Percentiles rank a stretch among this genome's conserved stretches.
These are phyloP conservation scores for Fagus sylvatica DNA, from an alignment of 306 rosid species.

Conservation along the genomic window DNA sequence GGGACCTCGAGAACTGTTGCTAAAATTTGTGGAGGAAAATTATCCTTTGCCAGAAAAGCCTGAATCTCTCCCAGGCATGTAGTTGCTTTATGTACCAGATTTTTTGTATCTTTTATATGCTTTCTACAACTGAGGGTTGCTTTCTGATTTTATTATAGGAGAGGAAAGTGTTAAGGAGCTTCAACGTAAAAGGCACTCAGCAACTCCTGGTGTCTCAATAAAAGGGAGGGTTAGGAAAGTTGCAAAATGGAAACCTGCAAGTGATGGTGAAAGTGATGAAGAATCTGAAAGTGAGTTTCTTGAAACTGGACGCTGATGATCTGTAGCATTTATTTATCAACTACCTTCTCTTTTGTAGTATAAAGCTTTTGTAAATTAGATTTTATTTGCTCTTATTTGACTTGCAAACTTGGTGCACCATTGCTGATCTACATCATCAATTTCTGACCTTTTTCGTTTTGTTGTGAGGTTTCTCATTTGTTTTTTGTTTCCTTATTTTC, in stretches of 20 bases:
- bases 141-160: conserved; percentile 43
- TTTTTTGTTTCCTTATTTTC: not conserved
- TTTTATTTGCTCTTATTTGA: not conserved
- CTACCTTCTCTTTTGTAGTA: not conserved
- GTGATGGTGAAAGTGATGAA: conserved; percentile 83
- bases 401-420: not conserved
- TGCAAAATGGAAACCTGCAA: conserved; percentile 82
- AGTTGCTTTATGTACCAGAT: conserved; percentile 10
- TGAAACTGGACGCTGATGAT: conserved; percentile 25
- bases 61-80: conserved; percentile 77
- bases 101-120: conserved; percentile 28
- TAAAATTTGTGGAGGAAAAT: conserved; percentile 94
- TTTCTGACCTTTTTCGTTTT: not conserved
- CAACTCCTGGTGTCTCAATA: conserved; percentile 80
- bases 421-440: not conserved
- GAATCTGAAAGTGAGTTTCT: conserved; percentile 80
- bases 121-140: conserved; percentile 15
- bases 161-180: conserved; percentile 97
- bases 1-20: conserved; percentile 94
- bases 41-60: conserved; percentile 98
- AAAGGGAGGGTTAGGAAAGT: conserved; percentile 94
- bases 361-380: not conserved
- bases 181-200: conserved; percentile 93
- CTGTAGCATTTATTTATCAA: conserved; percentile 21
- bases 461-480: not conserved